phyloP scores from a whole-genome alignment of 768 basidiomycete species.

The Brasilioporus rufonigricans region DNA sequence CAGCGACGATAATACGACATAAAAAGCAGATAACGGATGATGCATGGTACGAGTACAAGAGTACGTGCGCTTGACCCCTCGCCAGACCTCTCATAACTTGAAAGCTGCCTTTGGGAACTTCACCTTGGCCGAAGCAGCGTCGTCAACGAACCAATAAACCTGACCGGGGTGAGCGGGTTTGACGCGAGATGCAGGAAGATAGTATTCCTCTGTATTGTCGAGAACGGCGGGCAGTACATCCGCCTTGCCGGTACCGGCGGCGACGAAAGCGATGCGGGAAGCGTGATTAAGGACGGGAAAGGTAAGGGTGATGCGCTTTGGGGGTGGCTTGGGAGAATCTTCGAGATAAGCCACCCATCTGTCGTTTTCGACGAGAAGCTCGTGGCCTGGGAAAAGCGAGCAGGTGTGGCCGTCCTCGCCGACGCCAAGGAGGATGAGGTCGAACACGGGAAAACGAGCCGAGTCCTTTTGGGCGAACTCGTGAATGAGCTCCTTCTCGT shows the following conservation, averaged over 20 bases:
- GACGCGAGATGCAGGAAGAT: constrained; percentile 82
- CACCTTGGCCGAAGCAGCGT: constrained; percentile 69
- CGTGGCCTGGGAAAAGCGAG: constrained; percentile 94
- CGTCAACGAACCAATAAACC: constrained; percentile 94
- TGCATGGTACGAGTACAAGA: constrained; percentile 27
- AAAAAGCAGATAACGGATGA: constrained; percentile 10
- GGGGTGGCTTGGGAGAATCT: constrained; percentile 93
- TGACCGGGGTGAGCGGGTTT: constrained; percentile 76
- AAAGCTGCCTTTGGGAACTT: constrained; percentile 55
- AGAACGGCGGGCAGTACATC: constrained; percentile 71
- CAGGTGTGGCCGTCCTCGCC: constrained; percentile 99
- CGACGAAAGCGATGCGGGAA: constrained; percentile 85
- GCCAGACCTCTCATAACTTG: constrained; percentile 41
- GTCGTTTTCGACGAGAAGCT: constrained; percentile 77
- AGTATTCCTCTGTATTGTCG: constrained; percentile 67
- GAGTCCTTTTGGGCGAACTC: constrained; percentile 92
- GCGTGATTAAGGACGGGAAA: constrained; percentile 90
- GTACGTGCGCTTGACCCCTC: constrained; percentile 3
- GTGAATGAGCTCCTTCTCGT: constrained; percentile 80
- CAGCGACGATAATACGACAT: constrained; percentile 14
- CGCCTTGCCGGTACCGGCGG: constrained; percentile 77
- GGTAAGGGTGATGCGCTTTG: constrained; percentile 88
- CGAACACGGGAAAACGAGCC: constrained; percentile 96
- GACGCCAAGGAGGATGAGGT: constrained; percentile 94
- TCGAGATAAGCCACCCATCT: constrained; percentile 94